A percentile compares a stretch with the other conserved stretches of the same genome.
These are phyloP conservation scores for Tylopilus felleus DNA, from an alignment of 768 basidiomycete species.

Conservation along the genomic window DNA sequence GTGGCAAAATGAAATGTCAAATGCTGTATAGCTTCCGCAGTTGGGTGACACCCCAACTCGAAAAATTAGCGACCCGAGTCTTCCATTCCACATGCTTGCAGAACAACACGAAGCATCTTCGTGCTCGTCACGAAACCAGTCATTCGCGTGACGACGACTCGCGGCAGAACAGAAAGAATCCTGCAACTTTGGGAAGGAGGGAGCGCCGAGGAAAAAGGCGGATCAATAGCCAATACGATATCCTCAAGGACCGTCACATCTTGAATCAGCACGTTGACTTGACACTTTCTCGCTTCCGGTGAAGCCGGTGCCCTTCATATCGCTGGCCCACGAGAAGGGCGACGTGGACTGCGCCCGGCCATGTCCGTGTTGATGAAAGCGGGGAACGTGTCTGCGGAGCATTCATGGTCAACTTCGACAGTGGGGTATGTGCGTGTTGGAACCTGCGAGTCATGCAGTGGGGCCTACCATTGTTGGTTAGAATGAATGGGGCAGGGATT, in stretches of 20 bases:
- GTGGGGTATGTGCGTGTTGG: not conserved
- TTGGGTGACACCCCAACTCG: conserved; percentile 1
- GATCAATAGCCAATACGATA: conserved; percentile 8
- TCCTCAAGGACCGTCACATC: conserved; percentile 5
- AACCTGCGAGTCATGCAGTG: conserved; percentile 2
- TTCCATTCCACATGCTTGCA: conserved; percentile 18
- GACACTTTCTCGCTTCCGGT: not conserved
- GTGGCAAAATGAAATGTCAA: conserved; percentile 9
- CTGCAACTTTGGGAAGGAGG: conserved; percentile 15
- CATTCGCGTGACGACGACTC: not conserved
- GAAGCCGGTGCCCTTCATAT: not conserved
- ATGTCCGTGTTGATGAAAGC: not conserved
- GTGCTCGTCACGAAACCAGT: not conserved
- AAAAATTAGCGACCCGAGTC: not conserved
- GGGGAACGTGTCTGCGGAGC: not conserved
- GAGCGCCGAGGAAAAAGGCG: conserved; percentile 13
- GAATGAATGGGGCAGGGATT: conserved; percentile 14
- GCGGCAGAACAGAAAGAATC: conserved; percentile 4
- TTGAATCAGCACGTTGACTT: conserved; percentile 7
- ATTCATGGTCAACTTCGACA: not conserved
- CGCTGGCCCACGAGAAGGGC: not conserved
- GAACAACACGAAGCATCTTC: not conserved
- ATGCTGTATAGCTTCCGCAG: conserved; percentile 13
- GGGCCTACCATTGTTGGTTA: not conserved
- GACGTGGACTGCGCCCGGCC: not conserved